Conservation (phyloP, 73 alveolate species). For the Diophrys sp. region DNA sequence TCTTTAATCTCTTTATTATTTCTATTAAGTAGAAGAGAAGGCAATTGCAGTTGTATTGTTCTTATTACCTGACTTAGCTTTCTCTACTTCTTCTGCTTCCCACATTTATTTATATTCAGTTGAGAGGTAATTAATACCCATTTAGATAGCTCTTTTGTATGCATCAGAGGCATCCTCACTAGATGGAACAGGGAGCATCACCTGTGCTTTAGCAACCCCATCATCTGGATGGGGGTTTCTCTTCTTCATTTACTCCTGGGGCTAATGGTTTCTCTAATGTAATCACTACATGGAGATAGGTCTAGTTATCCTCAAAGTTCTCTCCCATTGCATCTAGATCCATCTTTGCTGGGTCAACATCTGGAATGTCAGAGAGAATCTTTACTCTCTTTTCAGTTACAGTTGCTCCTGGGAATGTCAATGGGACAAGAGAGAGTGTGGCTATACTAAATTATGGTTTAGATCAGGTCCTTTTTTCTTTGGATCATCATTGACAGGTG, state of each 20-base stretch:
- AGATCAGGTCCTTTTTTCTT: constrained; percentile 54
- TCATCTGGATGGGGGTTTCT: constrained; percentile 7
- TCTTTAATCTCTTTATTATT: constrained; percentile 75
- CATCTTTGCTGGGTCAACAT: background rate
- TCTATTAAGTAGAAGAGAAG: constrained; percentile 39
- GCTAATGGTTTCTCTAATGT: constrained; percentile 2
- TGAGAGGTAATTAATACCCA: constrained; percentile 16
- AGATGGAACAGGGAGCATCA: constrained; percentile 3
- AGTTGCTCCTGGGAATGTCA: constrained; percentile 25
- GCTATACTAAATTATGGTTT: constrained; percentile 53
- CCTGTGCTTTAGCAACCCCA: background rate
- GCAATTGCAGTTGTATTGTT: constrained; percentile 2
- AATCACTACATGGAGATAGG: background rate
- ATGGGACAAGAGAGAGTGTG: constrained; percentile 15
- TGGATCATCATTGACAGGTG: constrained; percentile 56
- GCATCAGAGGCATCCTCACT: constrained; percentile 31
- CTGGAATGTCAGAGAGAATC: constrained; percentile 14
- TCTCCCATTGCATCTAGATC: constrained; percentile 15
- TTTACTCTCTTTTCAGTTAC: constrained; percentile 14
- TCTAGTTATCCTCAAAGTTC: constrained; percentile 28
- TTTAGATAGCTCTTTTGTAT: constrained; percentile 25
- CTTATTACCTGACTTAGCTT: constrained; percentile 1
- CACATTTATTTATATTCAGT: constrained; percentile 29
- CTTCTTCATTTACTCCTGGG: constrained; percentile 5
- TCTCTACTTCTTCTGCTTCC: constrained; percentile 30